Evolutionary conservation across 306 rosid species (phyloP), one percentile per base, ranked within the genome.

Genomic region (Hylodesmum podocarpum): DNA sequence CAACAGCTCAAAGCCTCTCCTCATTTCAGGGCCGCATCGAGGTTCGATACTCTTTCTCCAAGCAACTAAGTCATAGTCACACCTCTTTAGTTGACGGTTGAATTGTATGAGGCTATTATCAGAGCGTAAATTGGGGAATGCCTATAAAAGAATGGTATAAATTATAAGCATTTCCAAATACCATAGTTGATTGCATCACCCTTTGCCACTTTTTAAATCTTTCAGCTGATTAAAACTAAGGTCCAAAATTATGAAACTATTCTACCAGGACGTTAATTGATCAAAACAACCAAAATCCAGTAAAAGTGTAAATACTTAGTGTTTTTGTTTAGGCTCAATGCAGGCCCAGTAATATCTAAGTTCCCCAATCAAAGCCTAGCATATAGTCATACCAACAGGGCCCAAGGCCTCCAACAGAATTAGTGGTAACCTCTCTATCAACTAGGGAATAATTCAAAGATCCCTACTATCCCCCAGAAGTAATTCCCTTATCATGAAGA

Each of bases 1-100:
- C 93, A 95, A 73, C 81, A 95, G 66, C 80, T 95, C 96, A 59
- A 95, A 95, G 29, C 98, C 98, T 73, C 76, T 89, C 65, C 97
- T 81, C 12, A 95, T 81, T 1, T 95, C 98, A 15, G 85, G 24
- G 16, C 86, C 39, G 3, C 97, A 91, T 58, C 97, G 91, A 55
- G 92, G 84, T 85, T 92, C 96, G 4, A 85, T 80, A 5, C 46
- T 68, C 67, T 76, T 85, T 84, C 97, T 86, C 98, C 98, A 94
- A 6, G 94, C 85, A 66, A 82, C 91, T 79, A 94, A 81, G 87
- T 94, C 98, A 73, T 94, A 94, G 76, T 92, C 95, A 61, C 96
- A 94, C 78, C 97, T 84, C 83, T 89, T 95, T 47, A 95, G 79
- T 70, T 95, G 97, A 61, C 97, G 94, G 39, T 92, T 95, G 85